These are phyloP conservation scores for Geranium brycei DNA, from an alignment of 345 rosid genomes.

Conservation along the genomic window DNA sequence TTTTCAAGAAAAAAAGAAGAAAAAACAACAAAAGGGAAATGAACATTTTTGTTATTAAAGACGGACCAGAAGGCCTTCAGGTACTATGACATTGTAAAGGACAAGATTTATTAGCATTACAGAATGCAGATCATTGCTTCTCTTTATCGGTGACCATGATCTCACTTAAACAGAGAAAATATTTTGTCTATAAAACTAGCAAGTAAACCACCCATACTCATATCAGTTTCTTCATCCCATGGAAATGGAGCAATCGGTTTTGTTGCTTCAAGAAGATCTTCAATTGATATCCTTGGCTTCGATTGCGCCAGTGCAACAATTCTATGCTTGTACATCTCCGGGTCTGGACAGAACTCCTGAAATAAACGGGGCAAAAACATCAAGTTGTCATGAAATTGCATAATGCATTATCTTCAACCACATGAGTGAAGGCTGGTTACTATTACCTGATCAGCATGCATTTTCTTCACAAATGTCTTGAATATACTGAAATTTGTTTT, in stretches of 20 bases:
- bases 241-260: constrained; percentile 42
- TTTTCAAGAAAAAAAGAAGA: too few relatives aligned
- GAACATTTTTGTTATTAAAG: too few relatives aligned
- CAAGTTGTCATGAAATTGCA: background rate
- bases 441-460: constrained; percentile 78
- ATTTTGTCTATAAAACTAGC: constrained; percentile 21
- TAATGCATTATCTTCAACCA: background rate
- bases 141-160: background rate
- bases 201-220: constrained; percentile 31
- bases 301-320: constrained; percentile 37
- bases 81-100: background rate
- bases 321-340: constrained; percentile 37
- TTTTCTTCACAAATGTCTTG: constrained; percentile 61
- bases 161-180: constrained; percentile 24
- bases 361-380: constrained; percentile 4
- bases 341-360: constrained; percentile 41
- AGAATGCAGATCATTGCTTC: background rate
- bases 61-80: background rate
- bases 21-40: too few relatives aligned
- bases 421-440: background rate
- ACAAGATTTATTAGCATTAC: background rate
- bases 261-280: constrained; percentile 48
- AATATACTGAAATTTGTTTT: constrained; percentile 39
- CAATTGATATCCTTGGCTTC: constrained; percentile 29
- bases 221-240: constrained; percentile 61